Base-by-base conservation (phyloP, 768 basidiomycete genomes). In the Auriculariales sp. region DNA sequence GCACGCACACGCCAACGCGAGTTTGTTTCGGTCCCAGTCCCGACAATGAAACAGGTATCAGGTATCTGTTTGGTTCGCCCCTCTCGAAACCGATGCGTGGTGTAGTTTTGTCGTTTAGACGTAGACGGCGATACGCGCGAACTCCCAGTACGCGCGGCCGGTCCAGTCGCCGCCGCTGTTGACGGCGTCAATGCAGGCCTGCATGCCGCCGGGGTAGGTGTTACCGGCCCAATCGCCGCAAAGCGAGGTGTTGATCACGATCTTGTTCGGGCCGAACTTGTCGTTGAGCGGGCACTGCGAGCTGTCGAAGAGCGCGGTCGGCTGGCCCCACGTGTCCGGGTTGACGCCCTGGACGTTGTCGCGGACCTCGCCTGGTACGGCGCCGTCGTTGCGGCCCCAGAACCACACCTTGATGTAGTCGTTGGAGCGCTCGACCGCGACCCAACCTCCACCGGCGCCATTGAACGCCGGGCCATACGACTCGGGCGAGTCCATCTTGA, bases 361-460 rank as follows among this genome's bases (percentile, higher is more conserved):
- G 12, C 49, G 59, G 49, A 62, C 62, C 45, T 70, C 68, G 6
- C 49, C 28, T 3, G 71, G 71, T 9, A 62, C 65, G n/a, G 51
- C 55, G 3, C 53, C 0, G 33, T 61, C 59, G 25, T 57, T 49
- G 12, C 68, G 58, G 42, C 63, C 62, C 68, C 71, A 71, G 56
- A 67, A 71, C 62, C 66, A 71, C 35, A 71, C 49, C 30, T 62
- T 63, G 7, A 72, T 66, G 48, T 63, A 63, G 15, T 48, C 28
- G 15, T 56, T 17, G 4, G 64, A 66, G 35, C 66, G 63, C 42
- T 66, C 64, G 19, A 67, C 55, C 10, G 68, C 71, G 52, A 68
- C 72, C 67, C 67, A 71, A 24, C 71, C 71, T 24, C 71, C 71
- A 42, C 64, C 63, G 5, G 59, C 52, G 31, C n/a, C 49, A 47